These are phyloP conservation scores for Aeschynomene evenia DNA, from an alignment of 306 rosid genomes.

Conservation along the genomic window DNA sequence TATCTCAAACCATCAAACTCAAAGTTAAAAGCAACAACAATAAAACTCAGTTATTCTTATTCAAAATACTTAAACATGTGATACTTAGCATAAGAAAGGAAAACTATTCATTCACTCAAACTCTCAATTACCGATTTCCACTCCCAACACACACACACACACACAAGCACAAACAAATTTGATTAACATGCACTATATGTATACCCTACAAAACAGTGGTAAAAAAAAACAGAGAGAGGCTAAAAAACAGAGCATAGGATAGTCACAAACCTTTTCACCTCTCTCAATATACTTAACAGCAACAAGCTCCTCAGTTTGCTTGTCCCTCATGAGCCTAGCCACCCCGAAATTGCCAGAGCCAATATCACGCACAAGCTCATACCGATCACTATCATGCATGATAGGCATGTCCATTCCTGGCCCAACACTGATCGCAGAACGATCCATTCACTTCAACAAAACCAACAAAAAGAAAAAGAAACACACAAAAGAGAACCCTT, in stretches of 20 bases:
- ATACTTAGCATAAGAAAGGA: neutral
- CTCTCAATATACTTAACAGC: constrained; percentile 98
- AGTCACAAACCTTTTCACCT: constrained; percentile 86
- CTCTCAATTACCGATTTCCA: constrained; percentile 10
- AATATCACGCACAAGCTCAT: constrained; percentile 83
- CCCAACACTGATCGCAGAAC: constrained; percentile 55
- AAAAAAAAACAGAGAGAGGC: neutral
- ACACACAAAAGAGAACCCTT: neutral
- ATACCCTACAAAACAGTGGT: neutral
- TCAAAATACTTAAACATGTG: neutral
- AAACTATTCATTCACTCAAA: neutral
- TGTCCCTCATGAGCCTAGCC: constrained; percentile 92
- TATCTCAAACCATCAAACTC: neutral
- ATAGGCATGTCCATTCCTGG: constrained; percentile 88
- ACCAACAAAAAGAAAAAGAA: neutral
- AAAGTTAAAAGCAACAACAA: constrained; percentile 3
- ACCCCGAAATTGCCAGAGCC: constrained; percentile 95
- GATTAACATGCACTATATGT: neutral
- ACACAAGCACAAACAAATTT: neutral
- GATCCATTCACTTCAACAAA: constrained; percentile 47
- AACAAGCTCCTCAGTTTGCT: constrained; percentile 82
- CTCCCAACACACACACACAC: neutral
- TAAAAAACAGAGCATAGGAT: neutral
- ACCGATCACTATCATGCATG: constrained; percentile 92
- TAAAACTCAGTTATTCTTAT: neutral